Evolutionary conservation across 2,329 filamentous ascomycete genomes (phyloP).

Genomic region (Fusarium mundagurra): DNA sequence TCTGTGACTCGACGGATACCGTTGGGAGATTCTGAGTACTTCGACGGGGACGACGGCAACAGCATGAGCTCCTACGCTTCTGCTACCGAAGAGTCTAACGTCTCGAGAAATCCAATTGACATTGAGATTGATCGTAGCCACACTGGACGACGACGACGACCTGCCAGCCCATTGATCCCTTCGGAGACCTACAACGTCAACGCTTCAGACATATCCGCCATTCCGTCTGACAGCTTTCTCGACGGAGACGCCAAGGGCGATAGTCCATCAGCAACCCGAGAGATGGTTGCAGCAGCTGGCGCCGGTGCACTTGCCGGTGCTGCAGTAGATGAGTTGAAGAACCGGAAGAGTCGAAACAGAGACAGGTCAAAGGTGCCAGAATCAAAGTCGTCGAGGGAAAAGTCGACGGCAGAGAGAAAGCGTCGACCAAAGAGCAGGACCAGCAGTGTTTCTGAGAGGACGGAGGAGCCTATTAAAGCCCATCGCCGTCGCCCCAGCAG

Average conservation of each 20-base stretch:
- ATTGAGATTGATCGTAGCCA: constrained; percentile 80
- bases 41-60: constrained; percentile 68
- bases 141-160: constrained; percentile 60
- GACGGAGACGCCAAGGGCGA: constrained; percentile 61
- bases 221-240: constrained; percentile 69
- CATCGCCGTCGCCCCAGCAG: constrained; percentile 62
- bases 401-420: constrained; percentile 57
- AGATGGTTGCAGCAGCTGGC: constrained; percentile 51
- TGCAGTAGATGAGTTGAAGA: constrained; percentile 54
- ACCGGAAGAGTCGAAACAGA: constrained; percentile 57
- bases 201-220: constrained; percentile 87
- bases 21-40: constrained; percentile 53
- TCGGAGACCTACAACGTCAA: constrained; percentile 71
- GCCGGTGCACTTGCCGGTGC: constrained; percentile 49
- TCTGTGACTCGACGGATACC: constrained; percentile 67
- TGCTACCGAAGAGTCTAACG: constrained; percentile 80
- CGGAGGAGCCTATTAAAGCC: constrained; percentile 57
- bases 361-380: constrained; percentile 55
- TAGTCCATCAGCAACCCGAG: constrained; percentile 50
- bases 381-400: constrained; percentile 55
- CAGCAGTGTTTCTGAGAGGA: constrained; percentile 60
- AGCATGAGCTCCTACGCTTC: constrained; percentile 81
- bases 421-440: constrained; percentile 59
- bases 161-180: constrained; percentile 74
- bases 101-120: constrained; percentile 81